phyloP scores from a whole-genome alignment of 1,284 basidiomycete species.

The Ganoderma lingzhi region DNA sequence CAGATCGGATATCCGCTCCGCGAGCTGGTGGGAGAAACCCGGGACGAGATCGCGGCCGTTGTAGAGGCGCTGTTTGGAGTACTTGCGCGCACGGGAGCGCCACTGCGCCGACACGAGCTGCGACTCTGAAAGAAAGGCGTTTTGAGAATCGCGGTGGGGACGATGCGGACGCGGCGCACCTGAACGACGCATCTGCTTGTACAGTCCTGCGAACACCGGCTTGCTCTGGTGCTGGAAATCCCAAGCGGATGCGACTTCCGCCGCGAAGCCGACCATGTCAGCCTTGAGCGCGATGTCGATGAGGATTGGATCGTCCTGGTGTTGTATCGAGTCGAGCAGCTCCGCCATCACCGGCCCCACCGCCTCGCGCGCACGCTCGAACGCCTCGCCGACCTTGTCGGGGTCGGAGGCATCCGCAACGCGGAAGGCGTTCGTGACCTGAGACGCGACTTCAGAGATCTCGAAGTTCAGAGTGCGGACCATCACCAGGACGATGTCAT shows the following conservation, averaged over 20 bases:
- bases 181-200: slow-evolving; percentile 34
- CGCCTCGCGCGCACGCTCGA: slow-evolving; percentile 31
- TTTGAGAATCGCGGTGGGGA: neutral
- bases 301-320: slow-evolving; percentile 55
- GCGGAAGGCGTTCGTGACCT: slow-evolving; percentile 42
- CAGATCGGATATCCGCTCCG: slow-evolving; percentile 34
- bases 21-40: slow-evolving; percentile 33
- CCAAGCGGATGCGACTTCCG: slow-evolving; percentile 61
- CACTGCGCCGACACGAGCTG: slow-evolving; percentile 56
- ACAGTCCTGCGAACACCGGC: slow-evolving; percentile 42
- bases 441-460: slow-evolving; percentile 57
- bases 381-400: slow-evolving; percentile 23
- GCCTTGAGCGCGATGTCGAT: slow-evolving; percentile 63
- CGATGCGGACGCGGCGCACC: slow-evolving; percentile 10
- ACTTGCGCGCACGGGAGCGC: slow-evolving; percentile 35
- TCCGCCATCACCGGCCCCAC: slow-evolving; percentile 47
- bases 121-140: slow-evolving; percentile 45
- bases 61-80: slow-evolving; percentile 36
- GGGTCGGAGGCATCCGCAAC: slow-evolving; percentile 24
- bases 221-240: slow-evolving; percentile 54
- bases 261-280: slow-evolving; percentile 54
- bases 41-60: slow-evolving; percentile 35
- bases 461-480: slow-evolving; percentile 58
- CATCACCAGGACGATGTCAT: slow-evolving; percentile 54
- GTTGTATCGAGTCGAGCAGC: slow-evolving; percentile 45